Evolutionary conservation across 2,329 filamentous ascomycete species (phyloP).

Genomic region (Mollisia scopiformis): DNA sequence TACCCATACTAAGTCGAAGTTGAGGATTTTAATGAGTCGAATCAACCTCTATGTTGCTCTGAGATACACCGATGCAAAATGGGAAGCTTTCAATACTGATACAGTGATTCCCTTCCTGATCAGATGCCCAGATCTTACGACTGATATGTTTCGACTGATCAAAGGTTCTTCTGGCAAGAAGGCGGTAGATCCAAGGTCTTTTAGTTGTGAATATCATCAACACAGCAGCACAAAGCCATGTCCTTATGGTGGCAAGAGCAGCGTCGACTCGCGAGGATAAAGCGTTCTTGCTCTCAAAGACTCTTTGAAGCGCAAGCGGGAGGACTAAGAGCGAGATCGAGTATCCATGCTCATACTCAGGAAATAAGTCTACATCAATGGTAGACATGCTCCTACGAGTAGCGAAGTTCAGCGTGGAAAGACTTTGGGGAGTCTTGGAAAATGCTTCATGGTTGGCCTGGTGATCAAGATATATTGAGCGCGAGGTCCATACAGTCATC

Average conservation of each 20-base stretch:
- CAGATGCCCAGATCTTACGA: not conserved
- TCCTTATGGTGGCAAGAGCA: not conserved
- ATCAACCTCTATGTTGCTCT: not conserved
- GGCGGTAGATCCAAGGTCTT: not conserved
- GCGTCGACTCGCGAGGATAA: too few relatives aligned
- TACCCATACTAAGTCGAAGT: not conserved
- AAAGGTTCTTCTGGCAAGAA: not conserved
- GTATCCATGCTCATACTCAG: not conserved
- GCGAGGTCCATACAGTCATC: too few relatives aligned
- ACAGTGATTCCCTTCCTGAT: not conserved
- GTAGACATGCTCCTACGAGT: too few relatives aligned
- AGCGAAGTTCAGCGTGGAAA: too few relatives aligned
- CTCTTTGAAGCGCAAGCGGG: not conserved
- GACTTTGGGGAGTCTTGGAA: too few relatives aligned
- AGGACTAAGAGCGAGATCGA: not conserved
- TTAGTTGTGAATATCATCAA: not conserved
- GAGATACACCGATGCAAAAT: not conserved
- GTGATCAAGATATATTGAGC: too few relatives aligned
- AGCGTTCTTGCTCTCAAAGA: too few relatives aligned
- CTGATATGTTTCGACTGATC: not conserved
- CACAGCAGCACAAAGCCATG: not conserved
- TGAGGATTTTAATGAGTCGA: not conserved
- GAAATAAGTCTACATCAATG: too few relatives aligned
- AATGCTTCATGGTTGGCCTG: too few relatives aligned
- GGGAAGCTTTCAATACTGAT: not conserved